A percentile compares a stretch with the other conserved stretches of the same genome.
Evolutionary conservation across 2,329 filamentous ascomycete genomes (phyloP).

Genomic region (Fusarium verrucosum): DNA sequence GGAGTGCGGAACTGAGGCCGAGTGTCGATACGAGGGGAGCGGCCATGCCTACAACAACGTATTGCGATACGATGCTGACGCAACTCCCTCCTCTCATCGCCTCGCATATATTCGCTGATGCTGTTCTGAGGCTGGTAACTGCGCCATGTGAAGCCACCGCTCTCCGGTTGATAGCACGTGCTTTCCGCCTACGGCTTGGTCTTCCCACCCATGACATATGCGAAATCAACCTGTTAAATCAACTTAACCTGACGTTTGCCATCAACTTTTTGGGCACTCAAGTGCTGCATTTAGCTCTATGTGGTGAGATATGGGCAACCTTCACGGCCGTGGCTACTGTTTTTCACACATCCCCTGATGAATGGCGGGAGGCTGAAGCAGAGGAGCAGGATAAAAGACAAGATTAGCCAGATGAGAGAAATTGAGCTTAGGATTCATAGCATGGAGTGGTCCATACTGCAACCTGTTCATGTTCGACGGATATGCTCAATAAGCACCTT

Average conservation of each 20-base stretch:
- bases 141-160: constrained; percentile 59
- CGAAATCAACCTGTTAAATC: constrained; percentile 48
- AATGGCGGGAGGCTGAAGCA: constrained; percentile 29
- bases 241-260: constrained; percentile 52
- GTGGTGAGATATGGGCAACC: constrained; percentile 25
- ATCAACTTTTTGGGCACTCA: constrained; percentile 60
- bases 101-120: constrained; percentile 57
- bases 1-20: constrained; percentile 67
- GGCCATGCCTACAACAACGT: constrained; percentile 47
- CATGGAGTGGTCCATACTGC: background rate
- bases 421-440: background rate
- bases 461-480: background rate
- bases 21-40: constrained; percentile 51
- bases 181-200: constrained; percentile 53
- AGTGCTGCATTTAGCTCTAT: constrained; percentile 49
- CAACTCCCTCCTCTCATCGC: constrained; percentile 60
- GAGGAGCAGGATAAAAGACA: constrained; percentile 20
- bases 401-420: constrained; percentile 16
- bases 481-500: no score
- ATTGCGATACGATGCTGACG: constrained; percentile 61
- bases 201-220: constrained; percentile 54
- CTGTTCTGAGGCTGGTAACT: constrained; percentile 54
- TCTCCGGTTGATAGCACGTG: constrained; percentile 56
- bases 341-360: constrained; percentile 28
- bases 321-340: constrained; percentile 25